A percentile compares a stretch with the other conserved stretches of the same genome.
Conservation (phyloP, 176 grass and related monocot genomes). For the Saccharum officinarum region DNA sequence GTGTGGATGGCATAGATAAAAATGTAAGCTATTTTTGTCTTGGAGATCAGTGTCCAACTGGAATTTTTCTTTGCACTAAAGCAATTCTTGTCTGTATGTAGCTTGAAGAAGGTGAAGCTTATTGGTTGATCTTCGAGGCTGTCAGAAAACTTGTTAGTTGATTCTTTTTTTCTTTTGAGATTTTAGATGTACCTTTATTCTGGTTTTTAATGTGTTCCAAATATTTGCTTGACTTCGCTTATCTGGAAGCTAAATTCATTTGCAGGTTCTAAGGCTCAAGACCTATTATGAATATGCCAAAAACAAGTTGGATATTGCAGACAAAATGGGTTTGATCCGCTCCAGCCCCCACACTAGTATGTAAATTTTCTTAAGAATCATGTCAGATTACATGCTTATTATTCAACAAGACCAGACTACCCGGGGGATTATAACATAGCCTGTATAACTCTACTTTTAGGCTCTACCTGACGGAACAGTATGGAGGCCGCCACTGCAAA, state of each 20-base stretch:
- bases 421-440: no score
- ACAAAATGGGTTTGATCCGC: neutral
- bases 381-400: no score
- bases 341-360: neutral
- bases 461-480: no score
- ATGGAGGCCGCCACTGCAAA: no score
- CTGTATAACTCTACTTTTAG: no score
- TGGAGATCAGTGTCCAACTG: neutral
- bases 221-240: neutral
- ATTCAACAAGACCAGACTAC: no score
- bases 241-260: neutral
- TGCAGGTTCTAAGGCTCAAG: neutral
- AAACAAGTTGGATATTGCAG: neutral
- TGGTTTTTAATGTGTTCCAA: neutral
- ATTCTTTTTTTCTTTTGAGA: neutral
- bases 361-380: neutral
- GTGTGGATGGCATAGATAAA: neutral
- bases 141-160: constrained; percentile 1
- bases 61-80: neutral
- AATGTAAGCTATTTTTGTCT: neutral
- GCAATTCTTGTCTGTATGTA: neutral
- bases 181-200: neutral
- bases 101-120: neutral
- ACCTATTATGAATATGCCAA: neutral
- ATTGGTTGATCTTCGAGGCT: neutral